Base-by-base conservation (phyloP, 148 eudicot genomes). In the Heliamphora exappendiculata region DNA sequence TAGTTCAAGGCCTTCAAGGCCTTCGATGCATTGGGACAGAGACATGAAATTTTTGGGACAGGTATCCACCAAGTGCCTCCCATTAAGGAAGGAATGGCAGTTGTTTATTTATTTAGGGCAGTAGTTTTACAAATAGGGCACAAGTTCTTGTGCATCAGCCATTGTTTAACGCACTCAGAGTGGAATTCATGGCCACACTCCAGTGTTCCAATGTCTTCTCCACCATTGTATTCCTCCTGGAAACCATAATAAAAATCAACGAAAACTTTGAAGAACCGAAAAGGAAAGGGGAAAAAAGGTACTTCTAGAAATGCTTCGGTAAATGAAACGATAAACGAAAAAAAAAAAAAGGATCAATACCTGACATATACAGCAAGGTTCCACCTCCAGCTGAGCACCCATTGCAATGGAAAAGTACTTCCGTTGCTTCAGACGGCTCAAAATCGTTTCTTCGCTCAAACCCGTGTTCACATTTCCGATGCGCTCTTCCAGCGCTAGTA, bases 121-220 rank as follows among this genome's bases (percentile, higher is more conserved):
- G 96, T 86, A 67, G 91, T 88, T 85, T 95, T 95, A 85, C 99
- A 95, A 76, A 95, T 93, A 45, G 99, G 99, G 83, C 99, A 95
- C 78, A 85, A 41, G 63, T 95, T 95, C 83, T 95, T 95, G 75
- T 86, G 97, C 57, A 78, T 69, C 41, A 95, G 87, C 98, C 98
- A 95, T 80, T 95, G 89, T 80, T 92, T 92, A 19, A 95, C 84
- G 78, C 98, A 95, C n/a, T 78, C 86, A 6, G 54, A 67, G 70
- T 95, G 98, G 72, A 91, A 95, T 58, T 87, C 90, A 78, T 95
- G 97, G 65, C 96, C 97, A 49, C 98, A 94, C 39, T 94, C 98
- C 72, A 92, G 84, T 2, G 81, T 79, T 79, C 97, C 97, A 28
- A 92, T 76, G 81, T 85, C 89, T 41, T 92, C 94, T 24, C 93